phyloP scores from a whole-genome alignment of 1,139 yeast species.

The Meyerozyma carpophila region DNA sequence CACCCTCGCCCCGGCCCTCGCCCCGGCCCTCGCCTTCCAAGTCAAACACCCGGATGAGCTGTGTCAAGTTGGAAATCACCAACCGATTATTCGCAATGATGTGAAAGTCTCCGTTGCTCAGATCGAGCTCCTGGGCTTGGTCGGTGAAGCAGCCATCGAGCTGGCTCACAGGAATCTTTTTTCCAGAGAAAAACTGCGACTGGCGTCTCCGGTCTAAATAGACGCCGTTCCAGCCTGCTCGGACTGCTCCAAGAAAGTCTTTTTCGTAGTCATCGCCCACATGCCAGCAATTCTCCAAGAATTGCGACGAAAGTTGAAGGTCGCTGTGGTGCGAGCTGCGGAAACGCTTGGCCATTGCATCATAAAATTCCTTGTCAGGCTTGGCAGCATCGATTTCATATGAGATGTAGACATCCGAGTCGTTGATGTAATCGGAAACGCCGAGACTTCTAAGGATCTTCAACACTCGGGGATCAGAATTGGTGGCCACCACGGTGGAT shows the following conservation, averaged over 20 bases:
- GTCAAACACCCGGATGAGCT: conserved; percentile 17
- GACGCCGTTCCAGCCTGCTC: conserved; percentile 60
- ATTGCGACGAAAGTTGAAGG: neutral
- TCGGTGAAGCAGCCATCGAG: conserved; percentile 8
- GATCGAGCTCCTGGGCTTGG: conserved; percentile 5
- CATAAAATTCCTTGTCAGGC: conserved; percentile 47
- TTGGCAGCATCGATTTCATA: conserved; percentile 51
- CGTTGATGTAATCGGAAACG: conserved; percentile 31
- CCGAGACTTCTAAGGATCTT: conserved; percentile 43
- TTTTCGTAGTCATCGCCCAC: conserved; percentile 56
- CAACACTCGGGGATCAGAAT: conserved; percentile 52
- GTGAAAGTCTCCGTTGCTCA: conserved; percentile 6
- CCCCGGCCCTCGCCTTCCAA: neutral
- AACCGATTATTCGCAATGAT: conserved; percentile 33
- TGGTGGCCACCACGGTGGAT: conserved; percentile 45
- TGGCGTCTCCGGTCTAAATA: conserved; percentile 39
- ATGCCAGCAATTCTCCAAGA: conserved; percentile 46
- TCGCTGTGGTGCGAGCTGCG: neutral
- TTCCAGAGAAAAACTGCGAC: conserved; percentile 17
- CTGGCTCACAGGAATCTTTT: conserved; percentile 2
- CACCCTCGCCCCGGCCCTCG: too few species aligned
- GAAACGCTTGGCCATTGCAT: conserved; percentile 22
- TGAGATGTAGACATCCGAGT: conserved; percentile 39
- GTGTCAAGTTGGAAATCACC: conserved; percentile 23
- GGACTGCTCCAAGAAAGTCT: conserved; percentile 48